These are phyloP conservation scores for Cercospora sojina DNA, from an alignment of 2,329 filamentous ascomycete genomes.

Conservation along the genomic window DNA sequence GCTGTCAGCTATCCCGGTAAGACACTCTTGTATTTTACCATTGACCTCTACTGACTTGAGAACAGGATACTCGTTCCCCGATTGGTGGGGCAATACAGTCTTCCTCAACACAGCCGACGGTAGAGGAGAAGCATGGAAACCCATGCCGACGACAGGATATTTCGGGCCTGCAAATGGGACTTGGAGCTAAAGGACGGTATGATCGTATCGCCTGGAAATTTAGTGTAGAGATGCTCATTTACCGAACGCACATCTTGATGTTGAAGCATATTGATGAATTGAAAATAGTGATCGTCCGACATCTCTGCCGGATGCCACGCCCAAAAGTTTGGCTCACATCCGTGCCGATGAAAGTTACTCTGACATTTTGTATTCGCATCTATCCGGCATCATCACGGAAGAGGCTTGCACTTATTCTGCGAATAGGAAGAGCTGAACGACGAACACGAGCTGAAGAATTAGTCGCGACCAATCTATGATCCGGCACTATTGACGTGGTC, in stretches of 20 bases:
- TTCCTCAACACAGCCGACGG: constrained; percentile 44
- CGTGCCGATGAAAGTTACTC: neutral
- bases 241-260: neutral
- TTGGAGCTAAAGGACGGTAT: constrained; percentile 13
- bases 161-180: constrained; percentile 58
- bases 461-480: neutral
- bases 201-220: neutral
- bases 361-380: neutral
- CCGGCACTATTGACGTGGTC: neutral
- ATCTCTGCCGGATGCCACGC: neutral
- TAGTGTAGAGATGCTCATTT: neutral
- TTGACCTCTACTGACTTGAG: neutral
- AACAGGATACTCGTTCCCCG: constrained; percentile 35
- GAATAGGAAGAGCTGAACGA: neutral
- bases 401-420: neutral
- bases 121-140: constrained; percentile 32
- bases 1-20: constrained; percentile 41
- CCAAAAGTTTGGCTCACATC: neutral
- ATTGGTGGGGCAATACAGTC: constrained; percentile 38
- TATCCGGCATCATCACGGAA: neutral
- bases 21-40: rapidly evolving
- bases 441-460: neutral
- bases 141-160: constrained; percentile 59
- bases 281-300: no score
- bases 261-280: neutral